phyloP scores from a whole-genome alignment of 2,329 filamentous ascomycete genomes.

The Colletotrichum sp. region DNA sequence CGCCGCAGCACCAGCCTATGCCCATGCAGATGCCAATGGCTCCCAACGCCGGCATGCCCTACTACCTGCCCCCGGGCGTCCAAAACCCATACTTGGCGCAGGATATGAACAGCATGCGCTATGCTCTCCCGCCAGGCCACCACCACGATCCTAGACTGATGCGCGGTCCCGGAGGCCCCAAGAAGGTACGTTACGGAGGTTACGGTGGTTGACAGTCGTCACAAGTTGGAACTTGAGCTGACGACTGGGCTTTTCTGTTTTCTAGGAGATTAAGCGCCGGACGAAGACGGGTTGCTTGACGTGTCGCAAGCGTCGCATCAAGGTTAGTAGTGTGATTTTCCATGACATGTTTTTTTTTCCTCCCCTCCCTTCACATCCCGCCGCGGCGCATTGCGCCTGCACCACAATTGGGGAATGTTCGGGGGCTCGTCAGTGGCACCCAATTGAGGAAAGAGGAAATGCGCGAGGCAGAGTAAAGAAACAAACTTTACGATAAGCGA shows the following conservation, averaged over 20 bases:
- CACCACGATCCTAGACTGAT: conserved; percentile 56
- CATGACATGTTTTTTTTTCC: background rate
- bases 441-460: conserved; percentile 1
- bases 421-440: background rate
- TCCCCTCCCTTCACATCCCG: background rate
- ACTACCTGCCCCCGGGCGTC: conserved; percentile 42
- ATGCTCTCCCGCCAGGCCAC: conserved; percentile 47
- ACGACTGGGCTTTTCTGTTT: conserved; percentile 8
- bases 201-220: background rate
- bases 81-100: conserved; percentile 26
- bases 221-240: background rate
- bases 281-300: conserved; percentile 69
- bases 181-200: conserved; percentile 53
- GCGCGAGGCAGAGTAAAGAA: conserved; percentile 4
- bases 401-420: background rate
- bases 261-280: conserved; percentile 65
- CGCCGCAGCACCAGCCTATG: conserved; percentile 35
- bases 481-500: conserved; percentile 23
- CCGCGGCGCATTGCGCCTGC: background rate
- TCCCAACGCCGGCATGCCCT: conserved; percentile 40
- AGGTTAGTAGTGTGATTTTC: conserved; percentile 51
- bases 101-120: conserved; percentile 51
- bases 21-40: conserved; percentile 38
- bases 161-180: conserved; percentile 54
- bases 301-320: conserved; percentile 66